Evolutionary conservation across 306 rosid genomes (phyloP).

Genomic region (Acacia confusa): DNA sequence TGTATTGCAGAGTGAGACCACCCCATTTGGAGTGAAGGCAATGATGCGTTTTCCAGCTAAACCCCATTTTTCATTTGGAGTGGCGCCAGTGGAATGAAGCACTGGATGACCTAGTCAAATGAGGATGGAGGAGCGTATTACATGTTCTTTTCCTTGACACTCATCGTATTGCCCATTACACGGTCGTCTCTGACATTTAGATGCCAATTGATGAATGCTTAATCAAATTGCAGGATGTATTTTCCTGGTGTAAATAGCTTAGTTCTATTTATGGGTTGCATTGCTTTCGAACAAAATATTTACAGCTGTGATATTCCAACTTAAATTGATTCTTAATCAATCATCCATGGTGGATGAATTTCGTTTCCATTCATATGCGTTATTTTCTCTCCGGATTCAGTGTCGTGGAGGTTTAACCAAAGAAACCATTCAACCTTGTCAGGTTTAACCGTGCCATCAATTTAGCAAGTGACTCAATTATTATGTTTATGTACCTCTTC

Average conservation of each 20-base stretch:
- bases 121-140: slow-evolving; percentile 38
- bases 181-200: slow-evolving; percentile 25
- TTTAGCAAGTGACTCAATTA: neutral
- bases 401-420: neutral
- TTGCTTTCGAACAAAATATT: slow-evolving; percentile 34
- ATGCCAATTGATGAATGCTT: slow-evolving; percentile 29
- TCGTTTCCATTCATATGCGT: slow-evolving; percentile 4
- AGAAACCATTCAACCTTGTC: neutral
- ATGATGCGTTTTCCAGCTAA: too few relatives aligned
- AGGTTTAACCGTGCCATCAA: neutral
- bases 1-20: slow-evolving; percentile 62
- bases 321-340: slow-evolving; percentile 32
- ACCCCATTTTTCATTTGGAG: too few relatives aligned
- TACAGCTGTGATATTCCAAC: slow-evolving; percentile 30
- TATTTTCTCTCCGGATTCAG: neutral
- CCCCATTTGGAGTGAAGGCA: slow-evolving; percentile 53
- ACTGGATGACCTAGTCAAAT: slow-evolving; percentile 23
- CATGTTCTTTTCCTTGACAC: slow-evolving; percentile 13
- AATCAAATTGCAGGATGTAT: slow-evolving; percentile 32
- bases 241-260: slow-evolving; percentile 53
- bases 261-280: slow-evolving; percentile 33
- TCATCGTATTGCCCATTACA: slow-evolving; percentile 20
- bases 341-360: slow-evolving; percentile 25
- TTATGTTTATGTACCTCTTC: neutral
- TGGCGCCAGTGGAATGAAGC: neutral